phyloP scores from a whole-genome alignment of 1,284 basidiomycete species.

The Cystobasidium pallidum region DNA sequence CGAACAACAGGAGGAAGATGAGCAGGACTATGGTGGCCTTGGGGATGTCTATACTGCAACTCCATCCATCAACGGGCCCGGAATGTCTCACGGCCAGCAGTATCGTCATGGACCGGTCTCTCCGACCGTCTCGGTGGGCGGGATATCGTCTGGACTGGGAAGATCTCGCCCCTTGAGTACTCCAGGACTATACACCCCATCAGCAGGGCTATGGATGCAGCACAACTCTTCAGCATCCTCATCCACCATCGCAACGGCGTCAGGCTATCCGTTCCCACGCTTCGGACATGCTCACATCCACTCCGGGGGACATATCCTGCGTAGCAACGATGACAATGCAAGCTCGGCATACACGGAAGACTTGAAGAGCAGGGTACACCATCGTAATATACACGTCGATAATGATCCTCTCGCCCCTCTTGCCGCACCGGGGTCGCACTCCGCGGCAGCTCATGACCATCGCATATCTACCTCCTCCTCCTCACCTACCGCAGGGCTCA shows the following conservation, averaged over 20 bases:
- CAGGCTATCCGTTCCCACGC: slow-evolving; percentile 25
- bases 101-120: not conserved
- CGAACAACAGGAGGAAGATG: slow-evolving; percentile 48
- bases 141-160: not conserved
- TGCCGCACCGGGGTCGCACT: not conserved
- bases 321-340: not conserved
- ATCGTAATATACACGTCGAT: slow-evolving; percentile 15
- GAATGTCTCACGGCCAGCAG: not conserved
- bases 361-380: slow-evolving; percentile 6
- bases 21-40: not conserved
- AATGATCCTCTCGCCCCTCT: slow-evolving; percentile 20
- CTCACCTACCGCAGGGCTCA: slow-evolving; percentile 50
- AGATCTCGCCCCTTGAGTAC: slow-evolving; percentile 24
- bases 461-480: slow-evolving; percentile 46
- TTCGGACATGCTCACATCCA: slow-evolving; percentile 13
- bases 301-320: not conserved
- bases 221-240: slow-evolving; percentile 8
- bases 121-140: slow-evolving; percentile 12
- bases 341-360: slow-evolving; percentile 12
- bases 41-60: slow-evolving; percentile 2
- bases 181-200: slow-evolving; percentile 10
- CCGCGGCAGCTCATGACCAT: not conserved
- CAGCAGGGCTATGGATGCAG: slow-evolving; percentile 26
- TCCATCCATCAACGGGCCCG: no score
- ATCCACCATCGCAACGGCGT: not conserved